Percentiles rank a stretch among this genome's conserved stretches.
Conservation (phyloP, 352 stramenopile genomes). For the Globisporangium nodosum region DNA sequence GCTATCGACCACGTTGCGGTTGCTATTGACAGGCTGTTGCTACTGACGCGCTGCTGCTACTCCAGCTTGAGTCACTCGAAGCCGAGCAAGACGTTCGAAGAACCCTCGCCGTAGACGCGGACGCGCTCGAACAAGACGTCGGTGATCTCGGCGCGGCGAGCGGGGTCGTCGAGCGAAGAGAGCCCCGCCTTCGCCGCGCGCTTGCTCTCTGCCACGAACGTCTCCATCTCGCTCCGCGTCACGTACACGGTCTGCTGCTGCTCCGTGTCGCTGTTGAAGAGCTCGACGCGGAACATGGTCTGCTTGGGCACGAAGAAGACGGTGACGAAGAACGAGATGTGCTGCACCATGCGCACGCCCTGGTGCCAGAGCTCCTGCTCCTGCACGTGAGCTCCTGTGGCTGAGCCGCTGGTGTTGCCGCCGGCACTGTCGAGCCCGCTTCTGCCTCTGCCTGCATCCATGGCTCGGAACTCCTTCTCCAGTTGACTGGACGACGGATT, state of each 20-base stretch:
- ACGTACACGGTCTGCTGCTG: constrained; percentile 76
- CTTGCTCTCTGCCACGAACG: constrained; percentile 47
- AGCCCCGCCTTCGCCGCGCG: constrained; percentile 19
- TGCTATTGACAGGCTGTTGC: background rate
- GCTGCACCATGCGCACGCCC: constrained; percentile 51
- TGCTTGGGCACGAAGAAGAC: constrained; percentile 63
- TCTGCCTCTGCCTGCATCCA: constrained; percentile 14
- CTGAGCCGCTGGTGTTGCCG: background rate
- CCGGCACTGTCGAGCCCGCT: background rate
- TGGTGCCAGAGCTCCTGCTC: constrained; percentile 72
- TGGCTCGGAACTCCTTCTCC: constrained; percentile 41
- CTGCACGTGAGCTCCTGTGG: constrained; percentile 1
- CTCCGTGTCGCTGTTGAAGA: constrained; percentile 79
- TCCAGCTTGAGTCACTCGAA: constrained; percentile 39
- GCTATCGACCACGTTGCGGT: background rate
- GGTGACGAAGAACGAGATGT: constrained; percentile 70
- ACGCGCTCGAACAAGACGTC: constrained; percentile 63
- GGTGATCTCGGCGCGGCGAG: constrained; percentile 30
- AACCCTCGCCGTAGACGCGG: constrained; percentile 46
- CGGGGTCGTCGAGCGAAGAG: constrained; percentile 17
- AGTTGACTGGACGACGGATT: constrained; percentile 29
- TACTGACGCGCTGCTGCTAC: background rate
- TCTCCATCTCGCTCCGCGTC: constrained; percentile 45
- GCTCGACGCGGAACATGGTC: constrained; percentile 58
- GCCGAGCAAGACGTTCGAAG: constrained; percentile 43